Base-by-base conservation (phyloP, 2,329 filamentous ascomycete genomes). In the Triangularia verruculosa region DNA sequence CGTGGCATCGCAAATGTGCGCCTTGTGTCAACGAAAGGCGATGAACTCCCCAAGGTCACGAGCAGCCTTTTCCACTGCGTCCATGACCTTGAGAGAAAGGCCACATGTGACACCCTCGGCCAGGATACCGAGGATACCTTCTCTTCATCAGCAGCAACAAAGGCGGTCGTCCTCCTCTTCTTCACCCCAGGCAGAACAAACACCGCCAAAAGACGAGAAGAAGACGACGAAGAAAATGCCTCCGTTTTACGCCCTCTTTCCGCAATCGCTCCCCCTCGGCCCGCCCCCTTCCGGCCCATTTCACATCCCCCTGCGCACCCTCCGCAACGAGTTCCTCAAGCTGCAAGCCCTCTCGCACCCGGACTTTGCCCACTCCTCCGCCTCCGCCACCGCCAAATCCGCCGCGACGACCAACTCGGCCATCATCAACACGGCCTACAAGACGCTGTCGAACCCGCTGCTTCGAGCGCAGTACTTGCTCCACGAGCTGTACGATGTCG, bases 361-460 rank as follows among this genome's bases (percentile, higher is more conserved):
- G 0, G 91, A 95, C 75, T 80, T 89, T 65, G 80, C 83, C 74
- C 80, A 75, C 66, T 61, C 53, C 17, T n/a, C 54, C 32, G 1
- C 56, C n/a, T 32, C 28, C 12, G 20, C 15, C 20, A 28, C 4
- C 64, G 67, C 61, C 39, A 43, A 22, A 67, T 72, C 68, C 70
- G 78, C 74, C 63, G 92, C 93, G 20, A 91, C 96, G 75, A 90
- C 87, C 0, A 80, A 88, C n/a, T 95, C 90, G 9, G 86, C 92
- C 7, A 84, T 86, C 25, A 93, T 98, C 75, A 98, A 98, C 81
- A 89, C 93, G 69, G 95, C 95, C 0, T 98, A 96, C 82, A 89
- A 87, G 72, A 97, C 93, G 2, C 84, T 99, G 0, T 80, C 85
- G 57, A 86, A 89, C 70, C 93, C 95, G 15, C 80, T 99, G 12